Percentiles rank a stretch among this genome's conserved stretches.
Evolutionary conservation across 73 alveolate genomes (phyloP).

Genomic region (Symbiodinium pilosum): DNA sequence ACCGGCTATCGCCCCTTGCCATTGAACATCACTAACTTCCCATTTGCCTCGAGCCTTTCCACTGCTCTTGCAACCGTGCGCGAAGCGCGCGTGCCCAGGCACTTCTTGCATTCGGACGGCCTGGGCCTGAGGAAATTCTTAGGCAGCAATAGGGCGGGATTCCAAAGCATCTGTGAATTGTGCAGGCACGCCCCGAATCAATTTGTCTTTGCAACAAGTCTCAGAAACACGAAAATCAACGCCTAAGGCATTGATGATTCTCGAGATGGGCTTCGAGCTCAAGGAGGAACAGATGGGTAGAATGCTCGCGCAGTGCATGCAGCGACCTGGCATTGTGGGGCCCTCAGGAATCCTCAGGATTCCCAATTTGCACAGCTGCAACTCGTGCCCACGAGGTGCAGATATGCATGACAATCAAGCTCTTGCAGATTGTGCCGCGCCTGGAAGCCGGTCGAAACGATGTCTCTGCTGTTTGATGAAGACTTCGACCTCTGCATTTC

Average conservation of each 20-base stretch:
- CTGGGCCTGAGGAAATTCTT: background rate
- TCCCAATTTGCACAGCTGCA: background rate
- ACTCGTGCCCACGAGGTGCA: conserved; percentile 9
- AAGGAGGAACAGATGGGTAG: conserved; percentile 85
- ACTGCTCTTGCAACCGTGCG: background rate
- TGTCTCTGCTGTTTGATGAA: too few species aligned
- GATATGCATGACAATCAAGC: conserved; percentile 70
- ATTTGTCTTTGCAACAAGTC: too few species aligned
- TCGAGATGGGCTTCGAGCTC: conserved; percentile 60
- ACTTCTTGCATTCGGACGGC: conserved; percentile 52
- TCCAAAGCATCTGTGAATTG: background rate
- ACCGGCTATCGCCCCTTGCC: conserved; percentile 53
- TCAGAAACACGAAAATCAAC: too few species aligned
- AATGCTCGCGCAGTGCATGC: conserved; percentile 90
- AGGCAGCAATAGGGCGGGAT: too few species aligned
- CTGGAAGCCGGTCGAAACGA: background rate
- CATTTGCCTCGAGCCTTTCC: background rate
- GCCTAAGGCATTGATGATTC: conserved; percentile 68
- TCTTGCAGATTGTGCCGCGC: conserved; percentile 60
- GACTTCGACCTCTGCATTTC: background rate
- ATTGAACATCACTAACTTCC: background rate
- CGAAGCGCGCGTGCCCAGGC: background rate
- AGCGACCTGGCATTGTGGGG: conserved; percentile 65
- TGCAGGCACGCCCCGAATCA: background rate
- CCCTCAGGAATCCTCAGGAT: background rate